phyloP scores from a whole-genome alignment of 768 basidiomycete species.

The Leucogyrophana mollusca region DNA sequence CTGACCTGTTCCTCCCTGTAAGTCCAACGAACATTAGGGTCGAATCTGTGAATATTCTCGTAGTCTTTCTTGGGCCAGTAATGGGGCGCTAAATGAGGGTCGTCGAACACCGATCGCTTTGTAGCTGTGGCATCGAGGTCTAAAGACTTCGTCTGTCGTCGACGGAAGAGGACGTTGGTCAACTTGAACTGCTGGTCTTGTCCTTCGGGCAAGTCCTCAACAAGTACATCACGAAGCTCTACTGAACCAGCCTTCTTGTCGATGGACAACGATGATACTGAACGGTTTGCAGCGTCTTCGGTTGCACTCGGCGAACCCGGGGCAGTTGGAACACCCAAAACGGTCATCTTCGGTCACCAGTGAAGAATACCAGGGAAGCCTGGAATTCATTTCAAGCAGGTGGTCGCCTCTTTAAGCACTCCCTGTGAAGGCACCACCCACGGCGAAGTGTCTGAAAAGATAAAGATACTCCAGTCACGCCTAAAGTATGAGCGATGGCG shows the following conservation, averaged over 20 bases:
- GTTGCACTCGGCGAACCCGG: too few relatives aligned
- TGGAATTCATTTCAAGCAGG: background rate
- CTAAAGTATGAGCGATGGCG: too few relatives aligned
- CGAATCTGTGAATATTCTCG: constrained; percentile 57
- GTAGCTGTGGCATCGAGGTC: constrained; percentile 43
- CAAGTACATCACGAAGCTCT: constrained; percentile 10
- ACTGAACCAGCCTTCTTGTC: background rate
- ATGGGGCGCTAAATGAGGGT: constrained; percentile 42
- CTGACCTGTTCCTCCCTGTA: constrained; percentile 49
- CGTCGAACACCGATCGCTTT: constrained; percentile 50
- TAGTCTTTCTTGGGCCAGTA: constrained; percentile 51
- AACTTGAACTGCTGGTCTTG: constrained; percentile 4
- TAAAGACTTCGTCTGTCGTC: background rate
- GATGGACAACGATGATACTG: background rate
- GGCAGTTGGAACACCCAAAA: too few relatives aligned
- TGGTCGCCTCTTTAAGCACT: too few relatives aligned
- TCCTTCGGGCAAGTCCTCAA: constrained; percentile 9
- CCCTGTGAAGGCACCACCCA: too few relatives aligned
- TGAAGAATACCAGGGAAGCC: too few relatives aligned
- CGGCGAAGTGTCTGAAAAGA: too few relatives aligned
- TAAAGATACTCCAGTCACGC: too few relatives aligned
- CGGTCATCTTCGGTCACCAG: too few relatives aligned
- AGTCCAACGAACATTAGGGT: constrained; percentile 59
- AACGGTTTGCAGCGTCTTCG: too few relatives aligned
- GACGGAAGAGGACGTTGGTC: constrained; percentile 6